Conservation (phyloP, 805 yeast genomes). For the Starmera dryadoides region DNA sequence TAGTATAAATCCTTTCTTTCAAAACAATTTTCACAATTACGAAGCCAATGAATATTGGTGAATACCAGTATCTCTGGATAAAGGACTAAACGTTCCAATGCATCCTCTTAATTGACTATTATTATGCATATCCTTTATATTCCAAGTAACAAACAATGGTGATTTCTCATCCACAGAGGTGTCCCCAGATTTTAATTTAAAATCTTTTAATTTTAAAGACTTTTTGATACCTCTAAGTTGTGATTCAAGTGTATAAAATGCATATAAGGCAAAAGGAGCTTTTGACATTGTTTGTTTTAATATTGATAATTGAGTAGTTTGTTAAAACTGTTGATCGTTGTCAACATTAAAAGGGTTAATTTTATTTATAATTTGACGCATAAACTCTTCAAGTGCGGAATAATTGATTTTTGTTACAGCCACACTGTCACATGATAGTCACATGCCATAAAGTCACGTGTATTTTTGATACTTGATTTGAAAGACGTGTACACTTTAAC, state of each 20-base stretch:
- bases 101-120: constrained; percentile 67
- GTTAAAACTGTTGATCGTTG: too few species aligned
- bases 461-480: too few species aligned
- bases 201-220: constrained; percentile 6
- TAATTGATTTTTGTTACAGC: too few species aligned
- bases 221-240: neutral
- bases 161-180: constrained; percentile 17
- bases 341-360: too few species aligned
- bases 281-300: too few species aligned
- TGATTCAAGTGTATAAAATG: constrained; percentile 22
- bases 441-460: too few species aligned
- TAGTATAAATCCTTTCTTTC: constrained; percentile 4
- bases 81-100: constrained; percentile 76
- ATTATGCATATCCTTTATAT: constrained; percentile 24
- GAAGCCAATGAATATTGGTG: constrained; percentile 54
- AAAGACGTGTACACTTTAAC: too few species aligned
- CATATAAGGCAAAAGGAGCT: constrained; percentile 20
- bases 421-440: too few species aligned
- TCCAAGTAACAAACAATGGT: constrained; percentile 91
- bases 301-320: too few species aligned
- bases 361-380: too few species aligned
- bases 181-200: constrained; percentile 8
- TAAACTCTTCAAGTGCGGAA: too few species aligned
- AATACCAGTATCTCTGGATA: constrained; percentile 51
- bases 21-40: constrained; percentile 12